Conservation (phyloP, 2,329 filamentous ascomycete genomes). For the Lasiodiplodia hormozganensis region DNA sequence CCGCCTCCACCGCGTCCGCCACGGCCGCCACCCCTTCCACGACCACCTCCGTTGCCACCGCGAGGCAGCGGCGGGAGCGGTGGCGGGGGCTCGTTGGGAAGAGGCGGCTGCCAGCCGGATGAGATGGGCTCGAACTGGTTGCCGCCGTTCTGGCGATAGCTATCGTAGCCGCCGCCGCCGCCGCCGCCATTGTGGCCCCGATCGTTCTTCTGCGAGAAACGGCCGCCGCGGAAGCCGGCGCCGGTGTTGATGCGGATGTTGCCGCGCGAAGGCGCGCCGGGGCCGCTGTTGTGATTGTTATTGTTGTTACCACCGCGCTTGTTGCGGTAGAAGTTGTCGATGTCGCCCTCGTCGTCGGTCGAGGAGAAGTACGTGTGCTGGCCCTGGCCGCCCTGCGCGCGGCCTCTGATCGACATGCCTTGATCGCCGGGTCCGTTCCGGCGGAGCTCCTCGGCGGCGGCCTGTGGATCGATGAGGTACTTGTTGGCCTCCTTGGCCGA, state of each 20-base stretch:
- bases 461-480: slow-evolving; percentile 28
- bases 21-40: slow-evolving; percentile 13
- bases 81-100: slow-evolving; percentile 23
- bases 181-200: background rate
- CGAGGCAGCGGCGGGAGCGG: slow-evolving; percentile 6
- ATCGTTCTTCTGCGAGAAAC: slow-evolving; percentile 12
- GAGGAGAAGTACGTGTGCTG: slow-evolving; percentile 20
- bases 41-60: slow-evolving; percentile 12
- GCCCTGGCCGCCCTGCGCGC: slow-evolving; percentile 20
- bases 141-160: slow-evolving; percentile 5
- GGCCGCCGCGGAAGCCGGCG: slow-evolving; percentile 3
- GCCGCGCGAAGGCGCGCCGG: background rate
- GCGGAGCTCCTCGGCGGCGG: background rate
- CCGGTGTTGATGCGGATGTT: slow-evolving; percentile 26
- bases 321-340: slow-evolving; percentile 27
- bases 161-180: background rate
- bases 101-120: slow-evolving; percentile 16
- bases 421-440: slow-evolving; percentile 2
- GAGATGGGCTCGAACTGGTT: slow-evolving; percentile 8
- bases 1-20: slow-evolving; percentile 13
- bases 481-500: slow-evolving; percentile 30
- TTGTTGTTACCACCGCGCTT: slow-evolving; percentile 10
- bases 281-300: background rate
- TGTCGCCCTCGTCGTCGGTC: slow-evolving; percentile 21
- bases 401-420: slow-evolving; percentile 32